Conservation (phyloP, 371 early-diverging fungal species). For the Cokeromyces recurvatus region DNA sequence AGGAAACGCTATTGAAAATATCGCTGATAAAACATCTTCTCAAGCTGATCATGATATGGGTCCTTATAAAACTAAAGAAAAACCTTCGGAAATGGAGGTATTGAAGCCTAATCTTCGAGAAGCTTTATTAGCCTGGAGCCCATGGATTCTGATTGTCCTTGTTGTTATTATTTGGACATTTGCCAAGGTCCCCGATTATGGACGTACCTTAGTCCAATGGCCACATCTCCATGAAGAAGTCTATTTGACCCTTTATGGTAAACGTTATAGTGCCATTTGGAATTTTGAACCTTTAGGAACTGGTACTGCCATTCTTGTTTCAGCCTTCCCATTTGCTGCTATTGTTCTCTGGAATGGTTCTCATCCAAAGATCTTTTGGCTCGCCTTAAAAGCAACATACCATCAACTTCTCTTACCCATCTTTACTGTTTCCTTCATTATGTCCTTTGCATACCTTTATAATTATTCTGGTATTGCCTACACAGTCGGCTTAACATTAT, state of each 20-base stretch:
- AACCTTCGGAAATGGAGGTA: constrained; percentile 1
- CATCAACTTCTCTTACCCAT: constrained; percentile 37
- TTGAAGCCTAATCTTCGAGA: constrained; percentile 30
- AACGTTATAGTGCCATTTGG: constrained; percentile 44
- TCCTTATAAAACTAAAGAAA: background rate
- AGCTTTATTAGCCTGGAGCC: constrained; percentile 39
- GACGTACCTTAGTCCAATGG: constrained; percentile 31
- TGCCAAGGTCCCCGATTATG: constrained; percentile 24
- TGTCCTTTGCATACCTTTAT: constrained; percentile 47
- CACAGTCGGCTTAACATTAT: constrained; percentile 40
- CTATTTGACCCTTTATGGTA: constrained; percentile 38
- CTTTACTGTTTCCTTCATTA: constrained; percentile 44
- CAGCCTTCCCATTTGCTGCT: constrained; percentile 23
- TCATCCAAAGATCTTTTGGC: constrained; percentile 22
- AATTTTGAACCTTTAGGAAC: constrained; percentile 48
- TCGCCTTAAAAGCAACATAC: constrained; percentile 21
- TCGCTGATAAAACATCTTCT: background rate
- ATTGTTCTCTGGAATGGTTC: constrained; percentile 32
- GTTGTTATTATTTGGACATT: constrained; percentile 48
- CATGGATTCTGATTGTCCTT: constrained; percentile 41
- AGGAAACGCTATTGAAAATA: too few relatives aligned
- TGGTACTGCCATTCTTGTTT: constrained; percentile 41
- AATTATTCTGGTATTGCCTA: constrained; percentile 48
- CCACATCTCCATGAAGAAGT: constrained; percentile 37
- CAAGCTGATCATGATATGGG: background rate